Base-by-base conservation (phyloP, 164 flowering plant species). In the Platanus orientalis region DNA sequence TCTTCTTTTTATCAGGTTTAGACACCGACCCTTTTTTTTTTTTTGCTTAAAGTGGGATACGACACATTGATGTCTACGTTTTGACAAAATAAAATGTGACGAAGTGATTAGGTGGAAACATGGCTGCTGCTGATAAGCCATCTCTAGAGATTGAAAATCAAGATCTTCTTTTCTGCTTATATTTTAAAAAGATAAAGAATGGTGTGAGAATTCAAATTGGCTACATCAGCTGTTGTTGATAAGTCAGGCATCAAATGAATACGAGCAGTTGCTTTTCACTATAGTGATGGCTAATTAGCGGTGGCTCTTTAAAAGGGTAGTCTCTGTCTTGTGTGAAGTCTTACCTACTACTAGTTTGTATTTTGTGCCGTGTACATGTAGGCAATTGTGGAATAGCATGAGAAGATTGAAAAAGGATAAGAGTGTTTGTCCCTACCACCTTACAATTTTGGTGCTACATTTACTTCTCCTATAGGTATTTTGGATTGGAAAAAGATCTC, bases 261-360 rank as follows among this genome's bases (percentile, higher is more conserved):
- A 74, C 62, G 77, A 66, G 73, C 73, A 44, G 25, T 54, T 62
- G 66, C 77, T 58, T 74, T 68, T 74, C 77, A 69, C n/a, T 19
- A 28, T 1, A 49, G 6, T 40, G 39, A 54, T 28, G 49, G 49
- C 14, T 7, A 36, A 36, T 3, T 36, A 36, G 42, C 9, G 2
- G 30, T 28, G 25, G 24, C 50, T 17, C 12, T 26, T 6, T 1
- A 6, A 3, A 26, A 23, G 45, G 17, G 28, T 2, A 9, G 5
- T 11, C 21, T 19, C 36, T 3, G 4, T 11, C 34, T 64, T 60
- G 57, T 62, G 51, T 24, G 17, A 49, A 56, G 63, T 61, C 52
- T 60, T 30, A 60, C 53, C 69, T 27, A 66, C 34, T 57, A 58
- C 21, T 10, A 16, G 13, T 28, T 26, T 69, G 44, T 20, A 19